These are phyloP conservation scores for Steccherinum ochraceum DNA, from an alignment of 768 basidiomycete genomes.

Conservation along the genomic window DNA sequence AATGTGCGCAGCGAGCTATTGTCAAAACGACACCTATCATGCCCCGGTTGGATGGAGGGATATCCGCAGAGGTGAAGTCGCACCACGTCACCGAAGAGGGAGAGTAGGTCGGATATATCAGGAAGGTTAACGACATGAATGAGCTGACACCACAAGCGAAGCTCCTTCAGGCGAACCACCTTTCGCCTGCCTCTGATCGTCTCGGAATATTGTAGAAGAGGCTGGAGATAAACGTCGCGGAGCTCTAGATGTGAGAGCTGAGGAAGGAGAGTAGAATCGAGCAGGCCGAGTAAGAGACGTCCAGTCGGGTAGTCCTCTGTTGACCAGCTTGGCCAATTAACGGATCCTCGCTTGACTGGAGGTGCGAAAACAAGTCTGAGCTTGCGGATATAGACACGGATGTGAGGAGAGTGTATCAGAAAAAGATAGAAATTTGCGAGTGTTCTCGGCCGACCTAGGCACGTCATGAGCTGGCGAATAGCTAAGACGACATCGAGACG, in stretches of 20 bases:
- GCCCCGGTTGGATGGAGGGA: not conserved
- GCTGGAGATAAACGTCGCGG: not conserved
- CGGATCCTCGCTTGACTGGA: too few species aligned
- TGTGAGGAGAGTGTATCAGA: not conserved
- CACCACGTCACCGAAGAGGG: not conserved
- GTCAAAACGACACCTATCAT: not conserved
- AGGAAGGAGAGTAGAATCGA: not conserved
- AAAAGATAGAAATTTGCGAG: not conserved
- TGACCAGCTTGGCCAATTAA: too few species aligned
- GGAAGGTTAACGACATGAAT: not conserved
- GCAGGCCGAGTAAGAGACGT: not conserved
- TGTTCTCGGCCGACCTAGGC: not conserved
- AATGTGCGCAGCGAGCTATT: not conserved
- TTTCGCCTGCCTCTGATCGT: too few species aligned
- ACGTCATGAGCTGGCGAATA: too few species aligned
- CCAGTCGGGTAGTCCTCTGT: not conserved
- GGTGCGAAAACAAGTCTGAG: not conserved
- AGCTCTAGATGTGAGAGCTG: not conserved
- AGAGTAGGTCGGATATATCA: not conserved
- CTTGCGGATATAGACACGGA: not conserved
- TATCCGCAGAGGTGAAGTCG: not conserved
- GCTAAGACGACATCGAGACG: too few species aligned
- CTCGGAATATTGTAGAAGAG: too few species aligned
- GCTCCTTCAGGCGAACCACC: not conserved
- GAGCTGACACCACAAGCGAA: not conserved